phyloP scores from a whole-genome alignment of 495 filamentous ascomycete genomes.

The Penicillium taxi region DNA sequence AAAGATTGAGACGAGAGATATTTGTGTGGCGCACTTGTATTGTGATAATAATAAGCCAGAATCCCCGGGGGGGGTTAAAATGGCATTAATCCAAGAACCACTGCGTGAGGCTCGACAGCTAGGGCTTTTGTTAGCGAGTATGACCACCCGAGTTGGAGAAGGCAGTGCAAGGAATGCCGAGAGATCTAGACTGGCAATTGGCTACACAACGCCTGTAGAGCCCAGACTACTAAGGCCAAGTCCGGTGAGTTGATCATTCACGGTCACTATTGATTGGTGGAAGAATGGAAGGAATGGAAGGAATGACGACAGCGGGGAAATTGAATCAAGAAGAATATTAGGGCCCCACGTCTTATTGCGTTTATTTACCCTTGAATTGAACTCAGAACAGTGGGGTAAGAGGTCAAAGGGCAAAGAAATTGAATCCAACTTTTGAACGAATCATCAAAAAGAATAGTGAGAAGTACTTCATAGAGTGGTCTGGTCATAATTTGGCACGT shows the following conservation, averaged over 20 bases:
- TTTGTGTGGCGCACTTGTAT: constrained; percentile 8
- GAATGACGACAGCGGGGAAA: too few species aligned
- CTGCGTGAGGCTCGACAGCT: constrained; percentile 2
- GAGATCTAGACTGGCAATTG: constrained; percentile 6
- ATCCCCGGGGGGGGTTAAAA: constrained; percentile 11
- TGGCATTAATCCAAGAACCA: constrained; percentile 9
- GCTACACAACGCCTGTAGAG: constrained; percentile 3
- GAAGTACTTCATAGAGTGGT: too few species aligned
- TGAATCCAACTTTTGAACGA: neutral
- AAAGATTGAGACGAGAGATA: constrained; percentile 3
- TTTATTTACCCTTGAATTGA: neutral
- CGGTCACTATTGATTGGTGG: neutral
- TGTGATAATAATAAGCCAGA: constrained; percentile 6
- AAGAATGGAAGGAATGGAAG: neutral
- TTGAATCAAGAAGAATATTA: neutral
- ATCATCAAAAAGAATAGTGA: too few species aligned
- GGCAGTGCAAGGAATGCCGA: constrained; percentile 12
- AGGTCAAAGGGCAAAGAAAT: constrained; percentile 11
- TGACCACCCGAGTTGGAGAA: constrained; percentile 7
- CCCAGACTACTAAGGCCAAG: neutral
- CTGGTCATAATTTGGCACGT: too few species aligned
- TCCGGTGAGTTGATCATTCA: neutral
- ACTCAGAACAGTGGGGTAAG: neutral
- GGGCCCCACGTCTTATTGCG: neutral
- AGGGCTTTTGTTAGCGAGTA: constrained; percentile 4